A percentile compares a stretch with the other conserved stretches of the same genome.
Evolutionary conservation across 495 filamentous ascomycete species (phyloP).

Genomic region (Xylaria cubensis): DNA sequence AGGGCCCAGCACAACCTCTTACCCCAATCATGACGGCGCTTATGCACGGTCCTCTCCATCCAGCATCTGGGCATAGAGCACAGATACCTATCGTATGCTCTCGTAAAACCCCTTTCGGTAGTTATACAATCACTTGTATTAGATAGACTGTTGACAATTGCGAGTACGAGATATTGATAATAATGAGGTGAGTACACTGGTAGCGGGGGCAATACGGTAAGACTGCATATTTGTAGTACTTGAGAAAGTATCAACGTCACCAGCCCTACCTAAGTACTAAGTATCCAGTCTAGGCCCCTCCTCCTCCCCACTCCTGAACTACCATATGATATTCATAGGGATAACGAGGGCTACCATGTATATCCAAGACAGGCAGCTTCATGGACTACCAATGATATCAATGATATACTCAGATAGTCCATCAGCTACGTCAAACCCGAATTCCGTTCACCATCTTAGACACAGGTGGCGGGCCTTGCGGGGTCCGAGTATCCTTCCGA

Average conservation of each 20-base stretch:
- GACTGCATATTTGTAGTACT: neutral
- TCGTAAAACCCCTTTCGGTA: neutral
- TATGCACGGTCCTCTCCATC: neutral
- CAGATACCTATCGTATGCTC: neutral
- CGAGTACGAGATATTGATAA: neutral
- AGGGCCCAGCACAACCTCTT: neutral
- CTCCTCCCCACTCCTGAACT: neutral
- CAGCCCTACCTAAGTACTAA: neutral
- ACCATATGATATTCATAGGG: neutral
- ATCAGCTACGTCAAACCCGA: neutral
- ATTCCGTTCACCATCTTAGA: neutral
- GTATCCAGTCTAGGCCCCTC: slow-evolving; percentile 5
- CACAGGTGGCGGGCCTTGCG: neutral
- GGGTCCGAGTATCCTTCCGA: slow-evolving; percentile 1
- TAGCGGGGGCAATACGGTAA: neutral
- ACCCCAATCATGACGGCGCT: neutral
- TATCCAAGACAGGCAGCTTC: neutral
- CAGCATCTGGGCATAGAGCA: neutral
- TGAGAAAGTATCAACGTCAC: neutral
- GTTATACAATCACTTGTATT: neutral
- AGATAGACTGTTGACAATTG: neutral
- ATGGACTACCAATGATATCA: neutral
- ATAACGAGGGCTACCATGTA: neutral
- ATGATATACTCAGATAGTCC: neutral
- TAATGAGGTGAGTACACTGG: neutral